Evolutionary conservation across 2,329 filamentous ascomycete genomes (phyloP).

Genomic region (Aspergillus transmontanensis): DNA sequence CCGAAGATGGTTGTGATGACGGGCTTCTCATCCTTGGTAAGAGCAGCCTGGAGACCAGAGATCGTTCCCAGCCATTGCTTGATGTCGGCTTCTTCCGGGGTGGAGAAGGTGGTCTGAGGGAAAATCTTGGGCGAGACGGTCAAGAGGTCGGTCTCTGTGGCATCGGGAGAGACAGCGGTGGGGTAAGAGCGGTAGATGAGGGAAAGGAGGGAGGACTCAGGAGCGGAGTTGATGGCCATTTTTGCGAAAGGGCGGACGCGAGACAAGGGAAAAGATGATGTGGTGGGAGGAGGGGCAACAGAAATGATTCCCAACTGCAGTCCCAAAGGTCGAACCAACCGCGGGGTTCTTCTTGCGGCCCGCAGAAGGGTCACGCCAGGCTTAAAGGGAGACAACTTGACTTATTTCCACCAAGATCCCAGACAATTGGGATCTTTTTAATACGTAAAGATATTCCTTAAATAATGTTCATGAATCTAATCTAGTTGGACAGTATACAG

Average conservation of each 20-base stretch:
- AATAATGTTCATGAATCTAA: neutral
- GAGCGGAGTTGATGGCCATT: conserved; percentile 35
- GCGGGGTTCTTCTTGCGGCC: conserved; percentile 23
- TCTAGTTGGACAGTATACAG: neutral
- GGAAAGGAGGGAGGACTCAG: conserved; percentile 46
- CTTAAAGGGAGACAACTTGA: conserved; percentile 23
- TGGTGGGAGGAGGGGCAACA: conserved; percentile 32
- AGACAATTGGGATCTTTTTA: conserved; percentile 17
- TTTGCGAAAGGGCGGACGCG: conserved; percentile 25
- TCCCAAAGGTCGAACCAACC: conserved; percentile 14
- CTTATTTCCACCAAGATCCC: conserved; percentile 17
- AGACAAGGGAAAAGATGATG: conserved; percentile 16
- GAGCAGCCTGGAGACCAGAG: conserved; percentile 64
- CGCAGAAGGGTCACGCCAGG: conserved; percentile 20
- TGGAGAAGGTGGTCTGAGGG: conserved; percentile 69
- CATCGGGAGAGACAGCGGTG: conserved; percentile 39
- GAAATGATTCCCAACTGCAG: conserved; percentile 12
- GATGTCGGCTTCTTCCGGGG: conserved; percentile 82
- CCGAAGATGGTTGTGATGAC: conserved; percentile 68
- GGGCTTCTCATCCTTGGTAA: conserved; percentile 53
- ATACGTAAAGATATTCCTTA: neutral
- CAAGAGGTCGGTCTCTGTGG: conserved; percentile 47
- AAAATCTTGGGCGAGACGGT: conserved; percentile 64
- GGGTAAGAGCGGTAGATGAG: conserved; percentile 50
- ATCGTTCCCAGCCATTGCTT: conserved; percentile 84